Percentiles rank a stretch among this genome's conserved stretches.
Evolutionary conservation across 257 asterid species (phyloP).

Genomic region (Solanum virginianum): DNA sequence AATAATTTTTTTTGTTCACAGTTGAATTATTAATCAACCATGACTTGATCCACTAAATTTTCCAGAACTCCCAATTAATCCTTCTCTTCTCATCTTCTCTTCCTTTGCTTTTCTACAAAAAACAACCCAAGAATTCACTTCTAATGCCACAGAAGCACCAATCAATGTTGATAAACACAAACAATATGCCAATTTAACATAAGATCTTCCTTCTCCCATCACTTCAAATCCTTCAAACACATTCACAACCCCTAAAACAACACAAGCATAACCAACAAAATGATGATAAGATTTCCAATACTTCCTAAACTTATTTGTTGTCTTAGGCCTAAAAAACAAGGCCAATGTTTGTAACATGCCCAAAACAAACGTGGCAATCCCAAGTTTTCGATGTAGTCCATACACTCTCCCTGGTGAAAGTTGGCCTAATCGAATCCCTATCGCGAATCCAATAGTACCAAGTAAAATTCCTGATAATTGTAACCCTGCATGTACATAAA

Average conservation of each 20-base stretch:
- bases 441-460: slow-evolving; percentile 68
- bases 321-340: slow-evolving; percentile 63
- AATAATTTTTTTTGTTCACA: neutral
- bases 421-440: slow-evolving; percentile 65
- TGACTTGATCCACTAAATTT: slow-evolving; percentile 40
- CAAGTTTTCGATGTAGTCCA: slow-evolving; percentile 71
- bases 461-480: slow-evolving; percentile 45
- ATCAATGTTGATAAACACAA: slow-evolving; percentile 55
- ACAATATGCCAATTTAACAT: slow-evolving; percentile 47
- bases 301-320: slow-evolving; percentile 61
- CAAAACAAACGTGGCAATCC: slow-evolving; percentile 51
- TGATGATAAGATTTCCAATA: slow-evolving; percentile 97
- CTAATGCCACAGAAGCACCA: slow-evolving; percentile 66
- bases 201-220: slow-evolving; percentile 50
- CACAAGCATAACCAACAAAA: slow-evolving; percentile 85
- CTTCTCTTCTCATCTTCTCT: slow-evolving; percentile 73
- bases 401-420: slow-evolving; percentile 53
- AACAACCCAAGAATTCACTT: slow-evolving; percentile 88
- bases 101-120: slow-evolving; percentile 83
- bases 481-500: slow-evolving; percentile 69
- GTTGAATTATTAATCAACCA: neutral
- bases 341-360: slow-evolving; percentile 91
- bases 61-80: slow-evolving; percentile 48
- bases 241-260: slow-evolving; percentile 64
- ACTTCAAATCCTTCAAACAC: slow-evolving; percentile 77